A percentile compares a stretch with the other conserved stretches of the same genome.
Evolutionary conservation across 768 basidiomycete species (phyloP).

Genomic region (Boletus subcaerulescens): DNA sequence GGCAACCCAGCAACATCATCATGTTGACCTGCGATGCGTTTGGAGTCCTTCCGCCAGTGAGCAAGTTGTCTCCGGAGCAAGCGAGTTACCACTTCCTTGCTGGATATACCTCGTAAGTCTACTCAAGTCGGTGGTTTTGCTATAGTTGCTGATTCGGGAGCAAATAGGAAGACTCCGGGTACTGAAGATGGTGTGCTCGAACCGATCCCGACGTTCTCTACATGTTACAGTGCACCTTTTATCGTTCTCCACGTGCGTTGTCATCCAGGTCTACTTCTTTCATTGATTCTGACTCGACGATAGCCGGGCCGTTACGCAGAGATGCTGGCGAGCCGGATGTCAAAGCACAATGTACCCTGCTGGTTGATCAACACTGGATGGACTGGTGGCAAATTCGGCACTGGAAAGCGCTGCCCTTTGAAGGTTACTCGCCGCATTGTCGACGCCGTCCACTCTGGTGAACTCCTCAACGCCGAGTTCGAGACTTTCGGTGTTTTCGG

Average conservation of each 20-base stretch:
- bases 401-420: slow-evolving; percentile 93
- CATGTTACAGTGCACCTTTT: slow-evolving; percentile 99
- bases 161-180: slow-evolving; percentile 86
- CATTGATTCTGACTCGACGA: slow-evolving; percentile 1
- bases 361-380: slow-evolving; percentile 99
- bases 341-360: slow-evolving; percentile 83
- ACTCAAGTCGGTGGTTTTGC: not conserved
- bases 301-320: slow-evolving; percentile 91
- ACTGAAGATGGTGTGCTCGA: slow-evolving; percentile 98
- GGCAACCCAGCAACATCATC: slow-evolving; percentile 91
- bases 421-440: slow-evolving; percentile 95
- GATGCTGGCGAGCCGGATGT: slow-evolving; percentile 96
- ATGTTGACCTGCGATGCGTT: slow-evolving; percentile 98
- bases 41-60: slow-evolving; percentile 95
- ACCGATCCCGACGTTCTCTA: slow-evolving; percentile 98
- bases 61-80: slow-evolving; percentile 88
- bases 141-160: slow-evolving; percentile 18
- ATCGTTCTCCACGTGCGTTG: slow-evolving; percentile 85
- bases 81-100: slow-evolving; percentile 98
- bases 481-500: slow-evolving; percentile 83
- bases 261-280: not conserved
- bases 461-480: slow-evolving; percentile 82
- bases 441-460: slow-evolving; percentile 94
- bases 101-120: slow-evolving; percentile 85
- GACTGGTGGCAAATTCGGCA: slow-evolving; percentile 92